Base-by-base conservation (phyloP, 1,139 yeast genomes). In the Geotrichum reessii region DNA sequence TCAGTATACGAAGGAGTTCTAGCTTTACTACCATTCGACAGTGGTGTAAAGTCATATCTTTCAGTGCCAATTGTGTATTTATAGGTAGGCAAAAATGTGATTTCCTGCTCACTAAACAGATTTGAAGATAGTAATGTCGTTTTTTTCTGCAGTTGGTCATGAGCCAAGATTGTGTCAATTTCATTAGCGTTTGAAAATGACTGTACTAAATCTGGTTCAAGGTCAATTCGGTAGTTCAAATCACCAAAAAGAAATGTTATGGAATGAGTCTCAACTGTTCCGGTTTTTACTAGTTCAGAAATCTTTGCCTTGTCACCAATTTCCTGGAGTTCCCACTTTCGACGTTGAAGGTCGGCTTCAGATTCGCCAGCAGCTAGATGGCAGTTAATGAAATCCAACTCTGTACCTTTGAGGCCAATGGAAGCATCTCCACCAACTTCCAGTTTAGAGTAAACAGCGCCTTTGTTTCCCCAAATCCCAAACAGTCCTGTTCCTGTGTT, bases 1-100 rank as follows among this genome's bases (percentile, higher is more conserved):
- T 88, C 96, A 0, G 95, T 87, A 79, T 90, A 88, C 0, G 93
- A 86, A 0, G 96, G 95, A 3, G 81, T 74, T 62, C 96, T 76
- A 58, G 78, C 81, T 51, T 76, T 74, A 24, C 19, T 7, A 2
- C 46, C 44, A 12, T 22, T 28, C 1, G 53, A 22, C 37, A 49
- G 52, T 5, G 55, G 52, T 59, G 82, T 81, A 8, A 78, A 75
- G 52, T 76, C 77, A 24, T 78, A 76, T 2, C 79, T 78, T 48
- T 75, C 55, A 1, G 66, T 58, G 17, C 69, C 68, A 14, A 76
- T 60, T 58, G 74, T 77, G 65, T 73, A 81, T 68, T 87, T 87
- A 71, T 85, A 88, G 1, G 95, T 87, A 0, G 96, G 96, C 1
- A 83, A 76, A 67, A 88, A 88, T 17, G 69, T 68, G 52, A 88